A percentile compares a stretch with the other conserved stretches of the same genome.
Conservation (phyloP, 495 filamentous ascomycete genomes). For the Penicillium diatomitis region DNA sequence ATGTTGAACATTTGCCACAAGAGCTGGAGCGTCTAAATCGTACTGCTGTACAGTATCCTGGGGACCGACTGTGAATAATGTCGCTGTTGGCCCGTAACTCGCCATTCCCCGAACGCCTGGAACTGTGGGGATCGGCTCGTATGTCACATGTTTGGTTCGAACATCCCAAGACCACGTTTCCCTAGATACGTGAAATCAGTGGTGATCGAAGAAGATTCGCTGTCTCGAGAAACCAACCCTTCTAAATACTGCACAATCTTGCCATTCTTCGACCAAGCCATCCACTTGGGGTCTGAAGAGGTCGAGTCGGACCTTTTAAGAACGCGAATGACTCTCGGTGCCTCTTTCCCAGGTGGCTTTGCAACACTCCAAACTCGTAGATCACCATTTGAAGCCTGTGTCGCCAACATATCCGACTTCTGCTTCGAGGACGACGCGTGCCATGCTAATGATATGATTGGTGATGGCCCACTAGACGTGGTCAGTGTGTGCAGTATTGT, state of each 20-base stretch:
- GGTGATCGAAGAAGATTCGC: too few species aligned
- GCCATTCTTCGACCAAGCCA: conserved; percentile 97
- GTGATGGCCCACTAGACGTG: conserved; percentile 71
- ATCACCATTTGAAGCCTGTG: conserved; percentile 86
- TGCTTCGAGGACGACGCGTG: conserved; percentile 95
- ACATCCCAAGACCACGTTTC: conserved; percentile 95
- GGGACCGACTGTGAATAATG: conserved; percentile 84
- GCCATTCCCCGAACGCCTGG: conserved; percentile 73
- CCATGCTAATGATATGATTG: conserved; percentile 87
- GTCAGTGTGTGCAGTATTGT: conserved; percentile 90
- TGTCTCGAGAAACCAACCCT: conserved; percentile 48
- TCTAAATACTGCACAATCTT: conserved; percentile 89
- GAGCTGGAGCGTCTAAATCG: conserved; percentile 71
- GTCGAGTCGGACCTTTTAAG: conserved; percentile 68
- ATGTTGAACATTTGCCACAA: conserved; percentile 81
- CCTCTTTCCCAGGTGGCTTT: conserved; percentile 65
- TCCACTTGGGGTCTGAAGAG: conserved; percentile 78
- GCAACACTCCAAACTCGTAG: conserved; percentile 94
- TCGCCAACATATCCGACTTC: conserved; percentile 96
- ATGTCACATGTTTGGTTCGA: conserved; percentile 87
- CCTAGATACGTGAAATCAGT: conserved; percentile 32
- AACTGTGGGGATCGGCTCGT: conserved; percentile 75
- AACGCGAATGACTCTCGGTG: conserved; percentile 77
- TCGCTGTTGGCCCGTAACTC: conserved; percentile 80
- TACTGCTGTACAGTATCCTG: conserved; percentile 91